A percentile compares a stretch with the other conserved stretches of the same genome.
phyloP scores from a whole-genome alignment of 1,139 yeast species.

The Sugiyamaella novakii region DNA sequence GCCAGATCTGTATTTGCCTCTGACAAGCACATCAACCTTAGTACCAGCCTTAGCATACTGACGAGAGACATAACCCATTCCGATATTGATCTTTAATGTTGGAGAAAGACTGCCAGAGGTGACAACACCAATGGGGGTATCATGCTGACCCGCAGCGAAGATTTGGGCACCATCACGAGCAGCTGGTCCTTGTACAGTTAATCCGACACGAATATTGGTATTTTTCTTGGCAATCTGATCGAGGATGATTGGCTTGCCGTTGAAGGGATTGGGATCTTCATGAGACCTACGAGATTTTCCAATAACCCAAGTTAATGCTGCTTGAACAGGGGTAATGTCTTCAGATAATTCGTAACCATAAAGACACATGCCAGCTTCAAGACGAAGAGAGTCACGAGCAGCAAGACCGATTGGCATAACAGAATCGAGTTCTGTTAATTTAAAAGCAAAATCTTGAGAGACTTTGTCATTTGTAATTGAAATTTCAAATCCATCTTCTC shows the following conservation, averaged over 20 bases:
- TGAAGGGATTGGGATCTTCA: slow-evolving; percentile 54
- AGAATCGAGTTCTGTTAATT: slow-evolving; percentile 58
- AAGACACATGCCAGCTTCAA: slow-evolving; percentile 98
- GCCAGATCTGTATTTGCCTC: slow-evolving; percentile 82
- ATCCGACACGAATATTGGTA: slow-evolving; percentile 72
- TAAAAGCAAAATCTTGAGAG: slow-evolving; percentile 63
- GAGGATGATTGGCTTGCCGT: slow-evolving; percentile 73
- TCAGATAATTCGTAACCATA: slow-evolving; percentile 91
- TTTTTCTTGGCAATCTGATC: slow-evolving; percentile 69
- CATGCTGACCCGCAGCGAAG: slow-evolving; percentile 52
- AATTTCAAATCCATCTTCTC: slow-evolving; percentile 96
- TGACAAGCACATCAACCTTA: slow-evolving; percentile 69
- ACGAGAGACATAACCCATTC: slow-evolving; percentile 85
- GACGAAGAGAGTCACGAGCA: slow-evolving; percentile 90
- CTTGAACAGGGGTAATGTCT: slow-evolving; percentile 82
- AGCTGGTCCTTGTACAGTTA: slow-evolving; percentile 79
- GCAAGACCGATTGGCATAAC: slow-evolving; percentile 92
- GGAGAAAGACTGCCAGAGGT: slow-evolving; percentile 95
- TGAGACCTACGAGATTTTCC: slow-evolving; percentile 72
- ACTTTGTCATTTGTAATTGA: slow-evolving; percentile 66
- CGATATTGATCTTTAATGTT: slow-evolving; percentile 73
- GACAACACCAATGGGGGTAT: slow-evolving; percentile 66
- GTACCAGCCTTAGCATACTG: slow-evolving; percentile 76
- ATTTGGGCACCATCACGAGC: slow-evolving; percentile 85
- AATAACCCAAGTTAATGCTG: slow-evolving; percentile 84